A percentile compares a stretch with the other conserved stretches of the same genome.
These are phyloP conservation scores for Urochloa ruziziensis DNA, from an alignment of 176 grass and related monocot genomes.

Conservation along the genomic window DNA sequence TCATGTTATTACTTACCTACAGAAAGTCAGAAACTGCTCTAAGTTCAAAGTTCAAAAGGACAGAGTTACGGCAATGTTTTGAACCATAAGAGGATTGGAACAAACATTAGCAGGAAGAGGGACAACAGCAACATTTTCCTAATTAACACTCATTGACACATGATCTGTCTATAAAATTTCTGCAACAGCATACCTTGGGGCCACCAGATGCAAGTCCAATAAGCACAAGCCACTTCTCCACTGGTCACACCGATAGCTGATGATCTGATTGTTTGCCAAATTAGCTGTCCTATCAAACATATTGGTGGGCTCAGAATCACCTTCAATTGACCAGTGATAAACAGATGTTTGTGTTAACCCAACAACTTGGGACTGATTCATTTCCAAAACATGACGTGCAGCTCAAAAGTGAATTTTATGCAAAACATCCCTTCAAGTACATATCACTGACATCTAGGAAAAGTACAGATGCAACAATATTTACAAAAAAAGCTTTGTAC, in stretches of 20 bases:
- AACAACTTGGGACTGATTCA: constrained; percentile 84
- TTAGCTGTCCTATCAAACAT: constrained; percentile 97
- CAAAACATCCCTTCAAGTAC: neutral
- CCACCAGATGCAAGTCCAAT: constrained; percentile 93
- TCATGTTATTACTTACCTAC: neutral
- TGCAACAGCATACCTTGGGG: constrained; percentile 24
- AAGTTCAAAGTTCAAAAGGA: neutral
- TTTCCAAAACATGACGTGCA: constrained; percentile 95
- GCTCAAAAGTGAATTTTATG: neutral
- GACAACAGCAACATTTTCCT: neutral
- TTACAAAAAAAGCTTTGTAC: constrained; percentile 9
- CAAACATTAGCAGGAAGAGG: neutral
- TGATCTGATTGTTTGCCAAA: constrained; percentile 94
- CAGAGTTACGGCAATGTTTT: neutral
- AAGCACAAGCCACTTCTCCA: constrained; percentile 93
- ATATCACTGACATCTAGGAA: neutral
- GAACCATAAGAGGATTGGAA: neutral
- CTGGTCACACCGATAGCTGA: constrained; percentile 88
- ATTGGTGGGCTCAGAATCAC: constrained; percentile 87
- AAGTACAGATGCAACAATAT: neutral
- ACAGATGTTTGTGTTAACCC: constrained; percentile 79
- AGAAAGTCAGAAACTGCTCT: neutral
- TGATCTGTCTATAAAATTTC: too few species aligned
- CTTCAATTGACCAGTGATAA: constrained; percentile 98
- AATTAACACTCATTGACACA: neutral